Evolutionary conservation across 306 rosid species (phyloP).

Genomic region (Neltuma alba): DNA sequence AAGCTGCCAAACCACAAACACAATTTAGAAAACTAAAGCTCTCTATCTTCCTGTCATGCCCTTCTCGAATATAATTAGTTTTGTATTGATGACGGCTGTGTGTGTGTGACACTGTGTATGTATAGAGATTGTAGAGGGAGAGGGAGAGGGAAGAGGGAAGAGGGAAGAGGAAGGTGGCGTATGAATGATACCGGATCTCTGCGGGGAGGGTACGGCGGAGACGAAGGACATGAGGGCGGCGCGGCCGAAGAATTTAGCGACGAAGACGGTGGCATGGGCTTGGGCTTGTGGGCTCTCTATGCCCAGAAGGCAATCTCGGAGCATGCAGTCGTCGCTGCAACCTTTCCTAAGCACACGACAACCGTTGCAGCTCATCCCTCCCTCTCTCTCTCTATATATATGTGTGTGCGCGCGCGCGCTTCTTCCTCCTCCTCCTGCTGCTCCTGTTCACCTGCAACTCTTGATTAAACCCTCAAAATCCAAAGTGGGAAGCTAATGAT

Average conservation of each 20-base stretch:
- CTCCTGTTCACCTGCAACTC: too few relatives aligned
- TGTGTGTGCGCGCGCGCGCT: too few relatives aligned
- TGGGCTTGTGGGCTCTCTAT: slow-evolving; percentile 50
- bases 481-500: too few relatives aligned
- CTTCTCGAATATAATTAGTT: too few relatives aligned
- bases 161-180: background rate
- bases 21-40: background rate
- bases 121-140: background rate
- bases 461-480: too few relatives aligned
- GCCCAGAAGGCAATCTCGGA: slow-evolving; percentile 47
- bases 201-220: slow-evolving; percentile 41
- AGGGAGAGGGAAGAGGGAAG: background rate
- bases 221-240: slow-evolving; percentile 60
- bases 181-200: slow-evolving; percentile 52
- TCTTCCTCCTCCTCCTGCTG: too few relatives aligned
- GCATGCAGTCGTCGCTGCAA: slow-evolving; percentile 53
- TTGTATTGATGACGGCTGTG: too few relatives aligned
- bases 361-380: slow-evolving; percentile 59
- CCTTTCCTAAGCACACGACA: slow-evolving; percentile 59
- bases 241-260: slow-evolving; percentile 70
- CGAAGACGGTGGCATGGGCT: slow-evolving; percentile 57
- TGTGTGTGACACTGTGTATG: too few relatives aligned
- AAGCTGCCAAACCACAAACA: slow-evolving; percentile 41
- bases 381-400: too few relatives aligned
- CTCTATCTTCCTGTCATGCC: background rate